Evolutionary conservation across 139 green algal species (phyloP).

Genomic region (Nannochloris sp.): DNA sequence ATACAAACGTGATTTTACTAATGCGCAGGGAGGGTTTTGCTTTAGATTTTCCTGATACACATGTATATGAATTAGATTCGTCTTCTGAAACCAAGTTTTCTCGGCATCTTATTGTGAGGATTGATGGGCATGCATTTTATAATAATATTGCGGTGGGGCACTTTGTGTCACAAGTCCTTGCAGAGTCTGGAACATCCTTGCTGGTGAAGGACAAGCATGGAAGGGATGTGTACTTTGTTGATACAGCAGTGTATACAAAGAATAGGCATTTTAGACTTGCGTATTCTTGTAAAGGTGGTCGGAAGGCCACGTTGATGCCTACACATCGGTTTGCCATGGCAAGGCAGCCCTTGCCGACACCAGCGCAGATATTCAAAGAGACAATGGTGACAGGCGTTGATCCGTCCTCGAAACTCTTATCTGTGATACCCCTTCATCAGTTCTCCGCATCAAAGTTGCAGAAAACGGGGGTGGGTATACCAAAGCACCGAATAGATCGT

Average conservation of each 20-base stretch:
- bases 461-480: too few species aligned
- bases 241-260: constrained; percentile 64
- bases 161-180: constrained; percentile 33
- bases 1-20: too few species aligned
- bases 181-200: constrained; percentile 13
- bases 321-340: constrained; percentile 36
- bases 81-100: constrained; percentile 65
- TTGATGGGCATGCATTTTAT: constrained; percentile 47
- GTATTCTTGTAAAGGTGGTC: constrained; percentile 64
- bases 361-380: constrained; percentile 39
- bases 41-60: not conserved
- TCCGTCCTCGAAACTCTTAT: constrained; percentile 28
- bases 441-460: too few species aligned
- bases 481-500: too few species aligned
- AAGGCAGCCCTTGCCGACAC: not conserved
- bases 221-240: constrained; percentile 35
- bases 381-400: constrained; percentile 60
- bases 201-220: constrained; percentile 12
- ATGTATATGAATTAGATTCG: constrained; percentile 65
- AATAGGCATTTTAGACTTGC: constrained; percentile 70
- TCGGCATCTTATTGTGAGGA: constrained; percentile 65
- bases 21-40: not conserved
- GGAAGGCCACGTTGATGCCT: constrained; percentile 41
- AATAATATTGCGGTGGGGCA: constrained; percentile 42
- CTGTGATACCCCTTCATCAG: constrained; percentile 2